Evolutionary conservation across 192 early-diverging fungal species (phyloP).

Genomic region (Piromyces finnis): DNA sequence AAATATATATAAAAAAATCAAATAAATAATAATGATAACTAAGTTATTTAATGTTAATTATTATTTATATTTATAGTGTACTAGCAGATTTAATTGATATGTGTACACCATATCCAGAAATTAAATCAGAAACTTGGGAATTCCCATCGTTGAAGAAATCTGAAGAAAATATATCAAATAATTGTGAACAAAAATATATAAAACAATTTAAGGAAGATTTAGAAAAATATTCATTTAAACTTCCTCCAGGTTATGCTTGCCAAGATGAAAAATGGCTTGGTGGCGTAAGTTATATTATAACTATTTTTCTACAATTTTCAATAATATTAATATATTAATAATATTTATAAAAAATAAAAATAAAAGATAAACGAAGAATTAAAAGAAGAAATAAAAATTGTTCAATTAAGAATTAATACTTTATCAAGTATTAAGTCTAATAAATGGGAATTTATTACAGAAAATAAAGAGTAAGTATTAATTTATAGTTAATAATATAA

Average conservation of each 20-base stretch:
- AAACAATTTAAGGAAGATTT: constrained; percentile 15
- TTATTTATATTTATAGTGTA: too few relatives aligned
- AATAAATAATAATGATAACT: too few relatives aligned
- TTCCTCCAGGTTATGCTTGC: constrained; percentile 26
- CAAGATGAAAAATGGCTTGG: neutral
- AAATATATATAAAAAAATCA: too few relatives aligned
- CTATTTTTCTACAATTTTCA: too few relatives aligned
- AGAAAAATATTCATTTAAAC: constrained; percentile 4
- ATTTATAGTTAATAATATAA: too few relatives aligned
- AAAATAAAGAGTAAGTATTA: neutral
- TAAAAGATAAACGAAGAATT: neutral
- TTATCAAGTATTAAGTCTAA: neutral
- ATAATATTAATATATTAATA: neutral
- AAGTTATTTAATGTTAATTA: too few relatives aligned
- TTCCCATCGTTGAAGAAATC: constrained; percentile 3
- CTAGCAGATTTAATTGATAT: constrained; percentile 16
- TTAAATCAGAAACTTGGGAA: constrained; percentile 14
- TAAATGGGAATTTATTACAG: neutral
- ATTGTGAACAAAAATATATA: neutral
- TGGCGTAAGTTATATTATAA: neutral
- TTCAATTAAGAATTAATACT: neutral
- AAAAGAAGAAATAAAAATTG: neutral
- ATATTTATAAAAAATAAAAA: neutral
- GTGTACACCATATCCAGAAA: constrained; percentile 12
- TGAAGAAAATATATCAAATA: constrained; percentile 3